Percentiles rank a stretch among this genome's conserved stretches.
Evolutionary conservation across 768 basidiomycete species (phyloP).

Genomic region (Boletellus sp.): DNA sequence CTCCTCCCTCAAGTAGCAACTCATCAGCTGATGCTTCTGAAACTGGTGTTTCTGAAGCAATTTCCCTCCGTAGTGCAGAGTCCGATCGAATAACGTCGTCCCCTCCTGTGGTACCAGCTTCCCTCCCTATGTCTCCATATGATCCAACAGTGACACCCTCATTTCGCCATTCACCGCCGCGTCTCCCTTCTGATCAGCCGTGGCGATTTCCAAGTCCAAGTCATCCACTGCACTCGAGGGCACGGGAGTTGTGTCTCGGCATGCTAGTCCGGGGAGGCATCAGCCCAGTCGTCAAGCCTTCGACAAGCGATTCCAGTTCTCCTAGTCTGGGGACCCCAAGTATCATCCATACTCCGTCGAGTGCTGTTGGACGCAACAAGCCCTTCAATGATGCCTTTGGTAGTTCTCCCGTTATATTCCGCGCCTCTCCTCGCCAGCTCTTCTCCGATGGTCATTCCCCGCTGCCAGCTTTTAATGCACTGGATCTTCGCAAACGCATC

Average conservation of each 20-base stretch:
- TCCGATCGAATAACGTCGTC: conserved; percentile 17
- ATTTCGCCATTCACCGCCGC: conserved; percentile 74
- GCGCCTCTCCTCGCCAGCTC: conserved; percentile 39
- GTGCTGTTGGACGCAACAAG: conserved; percentile 23
- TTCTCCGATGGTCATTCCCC: conserved; percentile 36
- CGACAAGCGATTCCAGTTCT: conserved; percentile 27
- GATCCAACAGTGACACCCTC: conserved; percentile 71
- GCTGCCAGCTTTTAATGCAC: conserved; percentile 27
- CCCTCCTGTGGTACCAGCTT: conserved; percentile 23
- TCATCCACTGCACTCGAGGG: conserved; percentile 66
- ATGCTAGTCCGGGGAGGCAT: conserved; percentile 54
- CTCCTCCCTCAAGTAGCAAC: conserved; percentile 12
- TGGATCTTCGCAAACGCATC: conserved; percentile 33
- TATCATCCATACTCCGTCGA: conserved; percentile 29
- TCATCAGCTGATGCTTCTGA: conserved; percentile 1
- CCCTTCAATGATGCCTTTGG: conserved; percentile 29
- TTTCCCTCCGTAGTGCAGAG: neutral
- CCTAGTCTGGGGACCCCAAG: conserved; percentile 30
- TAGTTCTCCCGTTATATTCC: conserved; percentile 38
- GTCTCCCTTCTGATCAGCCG: conserved; percentile 72
- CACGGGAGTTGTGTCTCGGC: conserved; percentile 61
- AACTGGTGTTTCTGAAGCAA: conserved; percentile 1
- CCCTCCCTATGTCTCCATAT: conserved; percentile 67
- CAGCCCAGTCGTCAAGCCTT: conserved; percentile 44
- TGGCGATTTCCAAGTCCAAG: conserved; percentile 81